Conservation (phyloP, 2,329 filamentous ascomycete species). For the Xylaria sp. region DNA sequence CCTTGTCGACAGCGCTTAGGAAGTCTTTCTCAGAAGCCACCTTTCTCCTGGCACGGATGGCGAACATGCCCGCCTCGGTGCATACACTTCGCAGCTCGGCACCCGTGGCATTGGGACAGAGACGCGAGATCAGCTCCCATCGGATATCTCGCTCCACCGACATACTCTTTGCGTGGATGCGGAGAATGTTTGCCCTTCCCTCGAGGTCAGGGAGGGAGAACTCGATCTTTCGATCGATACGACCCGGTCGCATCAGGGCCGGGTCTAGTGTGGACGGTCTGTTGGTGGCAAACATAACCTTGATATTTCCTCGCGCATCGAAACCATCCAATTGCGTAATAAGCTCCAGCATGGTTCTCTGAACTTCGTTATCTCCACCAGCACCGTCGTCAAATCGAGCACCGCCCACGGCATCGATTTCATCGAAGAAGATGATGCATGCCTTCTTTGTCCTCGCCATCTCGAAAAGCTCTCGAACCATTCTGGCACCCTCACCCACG, state of each 20-base stretch:
- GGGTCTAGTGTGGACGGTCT: constrained; percentile 94
- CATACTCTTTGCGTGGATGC: constrained; percentile 99
- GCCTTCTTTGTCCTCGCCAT: constrained; percentile 99
- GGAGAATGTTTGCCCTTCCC: constrained; percentile 94
- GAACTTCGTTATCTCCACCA: constrained; percentile 96
- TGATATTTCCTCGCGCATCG: constrained; percentile 96
- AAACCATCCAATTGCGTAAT: constrained; percentile 98
- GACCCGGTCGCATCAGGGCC: constrained; percentile 95
- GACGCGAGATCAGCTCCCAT: constrained; percentile 97
- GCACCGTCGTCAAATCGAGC: constrained; percentile 97
- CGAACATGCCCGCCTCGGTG: constrained; percentile 98
- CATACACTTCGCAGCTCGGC: constrained; percentile 96
- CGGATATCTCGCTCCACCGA: constrained; percentile 98
- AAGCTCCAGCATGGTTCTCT: constrained; percentile 96
- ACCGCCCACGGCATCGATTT: constrained; percentile 95
- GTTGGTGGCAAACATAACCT: constrained; percentile 99
- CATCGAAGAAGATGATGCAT: constrained; percentile 99
- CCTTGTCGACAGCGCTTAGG: constrained; percentile 96
- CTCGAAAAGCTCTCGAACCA: constrained; percentile 98
- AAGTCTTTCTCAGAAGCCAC: constrained; percentile 99
- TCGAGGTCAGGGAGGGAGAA: constrained; percentile 98
- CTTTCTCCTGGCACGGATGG: constrained; percentile 93
- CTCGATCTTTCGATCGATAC: constrained; percentile 99
- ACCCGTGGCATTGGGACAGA: constrained; percentile 97
- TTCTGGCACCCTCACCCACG: constrained; percentile 95